A percentile compares a stretch with the other conserved stretches of the same genome.
Conservation (phyloP, 176 grass and related monocot genomes). For the Phoenix dactylifera region DNA sequence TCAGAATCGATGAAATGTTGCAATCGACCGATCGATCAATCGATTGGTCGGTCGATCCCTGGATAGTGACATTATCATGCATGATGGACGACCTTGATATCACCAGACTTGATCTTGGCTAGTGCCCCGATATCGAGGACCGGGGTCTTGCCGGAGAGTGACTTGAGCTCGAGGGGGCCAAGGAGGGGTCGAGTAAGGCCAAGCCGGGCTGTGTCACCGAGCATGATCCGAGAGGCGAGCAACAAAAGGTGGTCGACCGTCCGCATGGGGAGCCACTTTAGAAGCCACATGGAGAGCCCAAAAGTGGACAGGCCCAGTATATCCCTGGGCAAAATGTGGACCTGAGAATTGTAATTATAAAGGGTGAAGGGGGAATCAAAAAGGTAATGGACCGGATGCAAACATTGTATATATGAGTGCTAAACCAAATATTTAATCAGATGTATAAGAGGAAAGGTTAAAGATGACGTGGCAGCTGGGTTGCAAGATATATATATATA, state of each 20-base stretch:
- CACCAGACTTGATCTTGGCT: conserved; percentile 72
- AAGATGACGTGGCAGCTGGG: conserved; percentile 42
- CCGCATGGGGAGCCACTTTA: conserved; percentile 73
- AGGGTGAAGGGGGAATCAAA: too few relatives aligned
- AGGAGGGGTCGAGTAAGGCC: conserved; percentile 63
- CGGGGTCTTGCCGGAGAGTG: conserved; percentile 87
- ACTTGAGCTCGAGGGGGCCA: conserved; percentile 90
- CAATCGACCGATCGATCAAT: conserved; percentile 9
- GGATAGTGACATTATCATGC: neutral
- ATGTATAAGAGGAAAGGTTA: conserved; percentile 37
- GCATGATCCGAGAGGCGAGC: conserved; percentile 41
- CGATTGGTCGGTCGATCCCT: too few relatives aligned
- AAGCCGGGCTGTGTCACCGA: conserved; percentile 63
- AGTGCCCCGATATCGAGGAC: conserved; percentile 91
- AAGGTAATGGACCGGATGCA: conserved; percentile 28
- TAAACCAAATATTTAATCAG: conserved; percentile 35
- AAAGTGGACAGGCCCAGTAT: conserved; percentile 86
- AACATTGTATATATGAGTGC: conserved; percentile 23
- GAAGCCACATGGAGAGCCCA: conserved; percentile 79
- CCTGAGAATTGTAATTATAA: conserved; percentile 28
- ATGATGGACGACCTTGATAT: conserved; percentile 69
- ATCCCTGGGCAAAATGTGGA: conserved; percentile 93
- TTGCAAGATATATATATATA: conserved; percentile 28
- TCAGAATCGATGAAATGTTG: too few relatives aligned
- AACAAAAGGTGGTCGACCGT: conserved; percentile 63